Percentiles rank a stretch among this genome's conserved stretches.
Conservation (phyloP, 1,284 basidiomycete genomes). For the Trichosporon sp. region DNA sequence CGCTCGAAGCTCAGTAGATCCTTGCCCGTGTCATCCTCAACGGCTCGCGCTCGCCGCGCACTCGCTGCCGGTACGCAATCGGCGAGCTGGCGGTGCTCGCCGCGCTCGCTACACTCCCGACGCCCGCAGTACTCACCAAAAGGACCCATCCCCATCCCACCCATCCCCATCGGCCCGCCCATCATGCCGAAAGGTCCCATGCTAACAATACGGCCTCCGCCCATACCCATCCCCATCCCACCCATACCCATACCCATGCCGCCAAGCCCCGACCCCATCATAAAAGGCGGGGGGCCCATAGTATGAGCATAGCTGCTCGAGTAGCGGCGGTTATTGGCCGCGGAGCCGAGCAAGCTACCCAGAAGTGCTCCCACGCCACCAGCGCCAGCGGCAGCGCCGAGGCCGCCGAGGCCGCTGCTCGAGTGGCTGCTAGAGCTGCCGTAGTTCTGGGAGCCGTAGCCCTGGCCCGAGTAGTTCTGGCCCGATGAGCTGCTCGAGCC, state of each 20-base stretch:
- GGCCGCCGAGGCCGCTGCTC: slow-evolving; percentile 6
- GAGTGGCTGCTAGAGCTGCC: slow-evolving; percentile 6
- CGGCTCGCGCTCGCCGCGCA: too few relatives aligned
- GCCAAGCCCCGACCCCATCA: slow-evolving; percentile 18
- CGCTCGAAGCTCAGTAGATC: too few relatives aligned
- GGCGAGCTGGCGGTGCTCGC: too few relatives aligned
- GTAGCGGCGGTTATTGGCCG: background rate
- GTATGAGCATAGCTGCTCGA: slow-evolving; percentile 15
- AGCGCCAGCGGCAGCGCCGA: background rate
- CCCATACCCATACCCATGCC: slow-evolving; percentile 9
- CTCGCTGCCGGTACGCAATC: too few relatives aligned
- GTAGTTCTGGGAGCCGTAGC: too few relatives aligned
- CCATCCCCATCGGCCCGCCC: slow-evolving; percentile 4
- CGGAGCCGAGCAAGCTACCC: slow-evolving; percentile 13
- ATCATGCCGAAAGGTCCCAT: slow-evolving; percentile 1
- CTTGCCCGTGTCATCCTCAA: too few relatives aligned
- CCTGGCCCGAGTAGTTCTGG: too few relatives aligned
- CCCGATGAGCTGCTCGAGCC: background rate
- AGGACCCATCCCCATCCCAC: slow-evolving; percentile 3
- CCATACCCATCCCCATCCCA: slow-evolving; percentile 14
- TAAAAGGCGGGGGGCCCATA: slow-evolving; percentile 36
- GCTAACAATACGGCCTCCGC: slow-evolving; percentile 7
- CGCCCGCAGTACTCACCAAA: background rate
- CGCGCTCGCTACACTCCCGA: background rate
- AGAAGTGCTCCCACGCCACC: slow-evolving; percentile 13